A percentile compares a stretch with the other conserved stretches of the same genome.
phyloP scores from a whole-genome alignment of 202 grass and related monocot genomes.

The Digitaria exilis region DNA sequence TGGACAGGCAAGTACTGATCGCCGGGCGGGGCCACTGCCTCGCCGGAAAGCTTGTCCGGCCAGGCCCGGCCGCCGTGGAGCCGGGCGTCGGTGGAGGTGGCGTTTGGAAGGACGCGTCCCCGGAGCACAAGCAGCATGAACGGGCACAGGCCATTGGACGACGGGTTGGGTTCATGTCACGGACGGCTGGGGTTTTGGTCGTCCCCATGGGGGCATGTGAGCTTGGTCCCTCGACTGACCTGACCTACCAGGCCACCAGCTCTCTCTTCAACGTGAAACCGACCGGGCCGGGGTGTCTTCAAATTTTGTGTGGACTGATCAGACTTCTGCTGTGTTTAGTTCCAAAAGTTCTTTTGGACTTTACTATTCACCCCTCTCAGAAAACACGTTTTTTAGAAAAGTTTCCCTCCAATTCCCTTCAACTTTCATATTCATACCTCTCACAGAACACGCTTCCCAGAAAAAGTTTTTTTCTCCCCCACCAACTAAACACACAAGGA shows the following conservation, averaged over 20 bases:
- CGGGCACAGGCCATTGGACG: neutral
- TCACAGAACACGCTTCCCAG: no score
- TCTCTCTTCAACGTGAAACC: neutral
- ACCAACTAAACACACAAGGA: no score
- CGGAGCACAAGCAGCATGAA: neutral
- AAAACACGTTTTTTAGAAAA: no score
- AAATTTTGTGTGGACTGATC: neutral
- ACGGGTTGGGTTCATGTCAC: neutral
- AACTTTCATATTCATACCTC: no score
- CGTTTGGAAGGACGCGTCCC: neutral
- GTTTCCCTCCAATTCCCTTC: no score
- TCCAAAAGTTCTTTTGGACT: no score
- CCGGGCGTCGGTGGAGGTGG: neutral
- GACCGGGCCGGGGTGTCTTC: neutral
- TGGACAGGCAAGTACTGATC: neutral
- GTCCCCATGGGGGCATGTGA: neutral
- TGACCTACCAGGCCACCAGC: neutral
- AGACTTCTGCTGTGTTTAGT: no score
- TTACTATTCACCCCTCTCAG: no score
- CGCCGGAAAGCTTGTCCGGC: slow-evolving; percentile 22
- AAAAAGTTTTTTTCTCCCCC: no score
- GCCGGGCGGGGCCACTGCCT: neutral
- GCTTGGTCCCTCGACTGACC: neutral
- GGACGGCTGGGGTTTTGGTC: neutral
- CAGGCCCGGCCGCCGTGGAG: neutral